phyloP scores from a whole-genome alignment of 164 flowering plant genomes.

The Sedum album region DNA sequence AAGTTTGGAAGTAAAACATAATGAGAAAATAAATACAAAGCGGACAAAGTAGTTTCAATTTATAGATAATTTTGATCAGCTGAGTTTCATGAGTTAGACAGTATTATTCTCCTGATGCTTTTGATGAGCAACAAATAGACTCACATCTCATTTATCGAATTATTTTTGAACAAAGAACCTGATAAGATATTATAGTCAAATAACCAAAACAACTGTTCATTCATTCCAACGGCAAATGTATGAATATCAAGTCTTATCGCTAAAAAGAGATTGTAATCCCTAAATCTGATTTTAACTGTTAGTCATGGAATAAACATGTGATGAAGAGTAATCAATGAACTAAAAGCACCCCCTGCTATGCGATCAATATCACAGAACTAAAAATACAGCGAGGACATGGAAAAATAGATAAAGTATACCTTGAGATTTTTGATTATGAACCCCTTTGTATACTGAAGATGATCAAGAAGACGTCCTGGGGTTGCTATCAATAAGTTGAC shows the following conservation, averaged over 20 bases:
- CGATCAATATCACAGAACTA: neutral
- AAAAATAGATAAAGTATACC: conserved; percentile 24
- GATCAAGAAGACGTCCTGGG: conserved; percentile 95
- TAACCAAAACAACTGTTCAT: neutral
- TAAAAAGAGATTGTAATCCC: too few species aligned
- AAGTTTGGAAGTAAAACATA: neutral
- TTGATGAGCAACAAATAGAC: neutral
- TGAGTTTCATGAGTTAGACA: neutral
- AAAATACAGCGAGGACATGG: neutral
- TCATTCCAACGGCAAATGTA: neutral
- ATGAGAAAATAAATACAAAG: neutral
- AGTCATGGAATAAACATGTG: neutral
- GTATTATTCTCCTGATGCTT: neutral
- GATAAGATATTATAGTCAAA: neutral
- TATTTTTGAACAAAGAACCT: neutral
- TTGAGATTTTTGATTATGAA: conserved; percentile 73
- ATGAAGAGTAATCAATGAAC: neutral
- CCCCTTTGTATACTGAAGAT: conserved; percentile 83
- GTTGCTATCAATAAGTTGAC: conserved; percentile 84
- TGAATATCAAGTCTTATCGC: too few species aligned
- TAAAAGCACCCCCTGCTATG: neutral
- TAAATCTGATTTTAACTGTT: neutral
- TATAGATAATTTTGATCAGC: neutral
- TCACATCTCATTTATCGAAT: neutral
- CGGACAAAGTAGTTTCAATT: neutral